Percentiles rank a stretch among this genome's conserved stretches.
Evolutionary conservation across 345 rosid genomes (phyloP).

Genomic region (Cochlearia excelsa): DNA sequence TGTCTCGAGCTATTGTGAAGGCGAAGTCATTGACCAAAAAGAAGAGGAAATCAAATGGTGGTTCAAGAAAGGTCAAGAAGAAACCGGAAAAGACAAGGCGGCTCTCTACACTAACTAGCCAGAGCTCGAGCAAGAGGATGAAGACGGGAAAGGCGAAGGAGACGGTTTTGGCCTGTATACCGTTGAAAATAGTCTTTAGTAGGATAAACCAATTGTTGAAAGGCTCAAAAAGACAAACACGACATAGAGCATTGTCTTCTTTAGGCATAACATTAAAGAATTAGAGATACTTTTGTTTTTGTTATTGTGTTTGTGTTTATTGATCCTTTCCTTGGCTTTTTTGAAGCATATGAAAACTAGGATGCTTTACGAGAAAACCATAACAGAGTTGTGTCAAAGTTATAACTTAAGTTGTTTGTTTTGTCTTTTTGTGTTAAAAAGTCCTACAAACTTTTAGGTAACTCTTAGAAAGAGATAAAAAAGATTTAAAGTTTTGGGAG

Average conservation of each 20-base stretch:
- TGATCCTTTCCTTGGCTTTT: not conserved
- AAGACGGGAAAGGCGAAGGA: constrained; percentile 54
- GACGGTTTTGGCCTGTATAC: constrained; percentile 75
- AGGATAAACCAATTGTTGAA: constrained; percentile 82
- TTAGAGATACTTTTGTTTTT: not conserved
- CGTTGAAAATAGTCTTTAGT: constrained; percentile 87
- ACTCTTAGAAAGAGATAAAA: too few species aligned
- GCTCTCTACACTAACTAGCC: constrained; percentile 71
- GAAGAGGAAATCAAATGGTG: constrained; percentile 36
- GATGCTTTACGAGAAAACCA: constrained; percentile 9
- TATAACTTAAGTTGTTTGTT: too few species aligned
- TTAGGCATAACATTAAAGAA: constrained; percentile 30
- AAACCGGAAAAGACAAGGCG: constrained; percentile 70
- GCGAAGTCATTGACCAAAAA: constrained; percentile 34
- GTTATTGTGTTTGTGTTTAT: too few species aligned
- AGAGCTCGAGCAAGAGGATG: constrained; percentile 42
- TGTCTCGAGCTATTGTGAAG: constrained; percentile 30
- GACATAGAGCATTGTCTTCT: constrained; percentile 33
- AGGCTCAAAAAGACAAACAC: constrained; percentile 52
- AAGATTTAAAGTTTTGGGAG: too few species aligned
- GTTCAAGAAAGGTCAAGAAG: constrained; percentile 42
- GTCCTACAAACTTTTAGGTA: too few species aligned
- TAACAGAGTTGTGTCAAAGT: not conserved
- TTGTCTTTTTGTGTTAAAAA: too few species aligned
- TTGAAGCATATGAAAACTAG: constrained; percentile 19